Conservation (phyloP, 768 basidiomycete species). For the Boletus speciosus region DNA sequence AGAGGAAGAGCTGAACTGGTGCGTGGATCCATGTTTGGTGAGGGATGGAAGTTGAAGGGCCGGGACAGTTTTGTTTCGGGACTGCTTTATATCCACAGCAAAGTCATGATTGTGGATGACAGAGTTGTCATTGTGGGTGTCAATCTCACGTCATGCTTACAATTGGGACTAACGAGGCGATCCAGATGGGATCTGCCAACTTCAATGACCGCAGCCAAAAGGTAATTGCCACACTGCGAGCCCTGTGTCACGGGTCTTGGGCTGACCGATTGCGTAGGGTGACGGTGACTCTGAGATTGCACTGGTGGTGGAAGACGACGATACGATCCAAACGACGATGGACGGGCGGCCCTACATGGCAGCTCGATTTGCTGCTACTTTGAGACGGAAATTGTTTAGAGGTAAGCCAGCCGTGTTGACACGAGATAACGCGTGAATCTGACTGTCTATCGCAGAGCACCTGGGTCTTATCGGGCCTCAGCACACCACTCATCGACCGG, state of each 20-base stretch:
- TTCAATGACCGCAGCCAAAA: conserved; percentile 85
- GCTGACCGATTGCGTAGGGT: conserved; percentile 46
- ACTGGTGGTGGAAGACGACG: conserved; percentile 84
- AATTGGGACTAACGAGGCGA: conserved; percentile 1
- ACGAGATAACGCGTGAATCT: neutral
- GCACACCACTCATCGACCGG: conserved; percentile 35
- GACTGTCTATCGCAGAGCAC: conserved; percentile 54
- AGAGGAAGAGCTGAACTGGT: conserved; percentile 80
- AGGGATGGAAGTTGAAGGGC: conserved; percentile 3
- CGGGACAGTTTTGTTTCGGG: conserved; percentile 71
- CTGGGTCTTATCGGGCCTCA: conserved; percentile 85
- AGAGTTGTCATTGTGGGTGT: conserved; percentile 75
- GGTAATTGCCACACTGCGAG: conserved; percentile 31
- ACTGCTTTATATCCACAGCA: conserved; percentile 78
- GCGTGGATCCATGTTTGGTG: conserved; percentile 34
- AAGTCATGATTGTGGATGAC: conserved; percentile 95
- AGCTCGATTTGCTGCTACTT: conserved; percentile 75
- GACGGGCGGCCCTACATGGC: conserved; percentile 71
- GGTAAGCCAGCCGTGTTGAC: conserved; percentile 40
- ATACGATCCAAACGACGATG: conserved; percentile 74
- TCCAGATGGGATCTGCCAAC: conserved; percentile 90
- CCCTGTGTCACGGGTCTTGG: neutral
- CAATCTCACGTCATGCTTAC: neutral
- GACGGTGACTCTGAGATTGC: conserved; percentile 96
- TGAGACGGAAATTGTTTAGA: conserved; percentile 80